Evolutionary conservation across 2,329 filamentous ascomycete species (phyloP), one percentile per base, ranked within the genome.

Genomic region (Aureobasidium sp.): DNA sequence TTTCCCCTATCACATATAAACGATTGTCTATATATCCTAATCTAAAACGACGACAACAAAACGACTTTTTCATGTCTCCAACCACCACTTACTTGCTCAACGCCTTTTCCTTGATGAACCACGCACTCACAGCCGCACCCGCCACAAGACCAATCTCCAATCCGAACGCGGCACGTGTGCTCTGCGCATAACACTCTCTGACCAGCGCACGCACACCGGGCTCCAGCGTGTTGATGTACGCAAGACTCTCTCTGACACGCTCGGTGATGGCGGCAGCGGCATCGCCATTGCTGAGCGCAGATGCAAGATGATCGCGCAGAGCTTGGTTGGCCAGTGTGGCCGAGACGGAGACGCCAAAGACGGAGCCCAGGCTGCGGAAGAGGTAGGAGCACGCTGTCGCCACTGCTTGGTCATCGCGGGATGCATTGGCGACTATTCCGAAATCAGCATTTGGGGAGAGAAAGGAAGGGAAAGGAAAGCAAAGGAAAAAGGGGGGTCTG

Each of bases 351-450:
- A 90, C 74, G 10, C 86, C 79, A 34, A 82, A 75, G 8, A 82
- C 79, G 14, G 75, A 78, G 10, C 81, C 88, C 0, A 90, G 74
- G 1, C 84, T 85, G 34, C 87, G 82, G 74, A 91, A 91, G 21
- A 91, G 79, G 68, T 91, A 91, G 17, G 83, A 86, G 66, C 48
- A 51, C 6, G 88, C 87, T 14, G 87, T 86, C 3, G 83, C 85
- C 1, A 90, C 79, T 2, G 88, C 86, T 57, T 86, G 82, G 59
- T 90, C 86, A 38, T 80, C 75, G 3, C 75, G 72, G 1, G 78
- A 71, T 0, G 84, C 79, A 63, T 89, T 88, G 27, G 86, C 82
- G 58, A 90, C 34, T 2, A 29, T n/a, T 5, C 32, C 12, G 32
- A 16, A 12, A 2, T 8, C 6, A 38, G n/a, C 6, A 21, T 14